Evolutionary conservation across 2,329 filamentous ascomycete genomes (phyloP), one percentile per base, ranked within the genome.

Genomic region (Talaromyces pinophilus): DNA sequence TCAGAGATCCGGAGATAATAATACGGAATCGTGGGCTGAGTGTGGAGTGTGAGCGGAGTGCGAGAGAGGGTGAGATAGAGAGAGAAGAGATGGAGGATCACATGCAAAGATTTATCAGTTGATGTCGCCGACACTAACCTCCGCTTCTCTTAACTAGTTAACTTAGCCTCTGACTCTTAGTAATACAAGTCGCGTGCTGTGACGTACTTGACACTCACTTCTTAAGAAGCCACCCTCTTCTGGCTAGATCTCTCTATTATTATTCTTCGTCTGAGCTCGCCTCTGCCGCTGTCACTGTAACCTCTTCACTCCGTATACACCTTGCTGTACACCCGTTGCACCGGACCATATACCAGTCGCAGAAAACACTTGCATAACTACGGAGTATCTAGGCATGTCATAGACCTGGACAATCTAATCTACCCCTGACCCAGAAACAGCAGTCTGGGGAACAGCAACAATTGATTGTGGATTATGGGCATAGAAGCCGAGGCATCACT

Each of bases 91-190:
- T 10, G 50, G 52, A 63, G 52, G 35, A 67, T 67, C 65, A 67
- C 65, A 67, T 67, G 65, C 65, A 67, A 67, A 67, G 55, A 52
- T 60, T 54, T 63, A 38, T 25, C 25, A 25, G 4, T 25, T 25
- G 25, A 25, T 38, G 8, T 22, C 30, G 28, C 52, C n/a, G 52
- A 57, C 33, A 22, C 30, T 38, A 57, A 15, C 28, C 30, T 33
- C 50, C 50, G 28, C 17, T 48, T 25, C 19, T 13, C 19, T 19
- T 19, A 19, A 19, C 19, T 19, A 19, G 19, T 19, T 19, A 19
- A 19, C 19, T 19, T 19, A 15, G 38, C 13, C 40, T 42, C 2
- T 33, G 30, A 42, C 22, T 30, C 48, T 30, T 30, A 17, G n/a
- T 57, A 19, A 33, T 13, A 15, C 46, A 22, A 35, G 54, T 57